Evolutionary conservation across 306 rosid species (phyloP), one percentile per base, ranked within the genome.

Genomic region (Spatholobus suberectus): DNA sequence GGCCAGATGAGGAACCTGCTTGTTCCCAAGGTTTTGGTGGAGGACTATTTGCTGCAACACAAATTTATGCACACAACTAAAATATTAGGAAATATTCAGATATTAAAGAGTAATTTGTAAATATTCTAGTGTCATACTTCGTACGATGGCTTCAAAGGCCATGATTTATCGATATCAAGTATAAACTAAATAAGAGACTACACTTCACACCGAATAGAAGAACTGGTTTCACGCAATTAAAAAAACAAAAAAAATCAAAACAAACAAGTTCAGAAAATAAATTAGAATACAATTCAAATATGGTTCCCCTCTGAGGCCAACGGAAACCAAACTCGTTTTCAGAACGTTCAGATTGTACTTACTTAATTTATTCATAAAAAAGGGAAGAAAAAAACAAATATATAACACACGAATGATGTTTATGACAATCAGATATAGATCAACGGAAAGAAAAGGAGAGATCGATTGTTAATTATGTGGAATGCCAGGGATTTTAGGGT

Each of bases 11-110:
- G 52, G 89, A 83, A 82, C 98, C 97, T 15, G 88, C 91, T 62
- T 89, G 91, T 71, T 96, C 98, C 99, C 99, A 96, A 8, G 98
- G 99, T 81, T 96, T 96, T 14, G 92, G 95, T 24, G 98, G 97
- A 73, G 97, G 97, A 86, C 81, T 79, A 83, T 82, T 88, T 46
- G 81, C 99, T 96, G 90, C 90, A 87, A 80, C 73, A 71, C 18
- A 54, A 80, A 40, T 76, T 63, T 13, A 77, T 11, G 72, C 14
- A 86, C 29, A 20, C 73, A 61, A 6, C 40, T 32, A 13, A 61
- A 26, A 61, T 6, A 27, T 14, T 9, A 21, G 23, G 4, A 65
- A 84, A 83, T n/a, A 15, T 7, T 61, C 57, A 29, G 12, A 77
- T 38, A 40, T 6, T 26, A 32, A 57, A 38, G 59, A 14, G 9